These are phyloP conservation scores for Starmerella floris DNA, from an alignment of 805 yeast species.

Conservation along the genomic window DNA sequence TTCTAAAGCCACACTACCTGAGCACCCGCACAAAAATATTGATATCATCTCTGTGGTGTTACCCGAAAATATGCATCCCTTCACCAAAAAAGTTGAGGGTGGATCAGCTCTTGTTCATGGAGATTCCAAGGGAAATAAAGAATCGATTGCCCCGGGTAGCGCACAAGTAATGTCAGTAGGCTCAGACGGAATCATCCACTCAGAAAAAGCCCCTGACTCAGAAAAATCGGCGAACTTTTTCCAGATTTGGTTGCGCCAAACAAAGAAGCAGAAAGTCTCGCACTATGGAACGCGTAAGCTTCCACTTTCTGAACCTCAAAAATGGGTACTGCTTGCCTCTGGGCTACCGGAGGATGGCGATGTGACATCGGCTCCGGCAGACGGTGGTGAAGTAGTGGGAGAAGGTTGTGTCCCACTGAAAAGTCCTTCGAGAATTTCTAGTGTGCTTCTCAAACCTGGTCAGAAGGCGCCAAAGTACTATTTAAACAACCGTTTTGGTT, in stretches of 20 bases:
- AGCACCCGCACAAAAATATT: constrained; percentile 8
- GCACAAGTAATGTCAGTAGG: constrained; percentile 10
- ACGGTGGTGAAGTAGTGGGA: background rate
- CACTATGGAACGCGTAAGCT: background rate
- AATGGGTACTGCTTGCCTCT: constrained; percentile 2
- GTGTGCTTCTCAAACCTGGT: constrained; percentile 1
- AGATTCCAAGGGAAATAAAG: constrained; percentile 3
- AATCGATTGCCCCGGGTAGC: constrained; percentile 3
- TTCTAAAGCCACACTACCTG: background rate
- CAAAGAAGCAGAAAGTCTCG: background rate
- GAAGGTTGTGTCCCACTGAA: constrained; percentile 1
- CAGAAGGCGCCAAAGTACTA: background rate
- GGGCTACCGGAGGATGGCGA: constrained; percentile 2
- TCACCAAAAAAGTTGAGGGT: constrained; percentile 4
- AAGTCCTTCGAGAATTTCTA: constrained; percentile 4
- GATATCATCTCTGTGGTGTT: constrained; percentile 3
- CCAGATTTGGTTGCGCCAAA: constrained; percentile 10
- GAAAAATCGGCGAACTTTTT: constrained; percentile 4
- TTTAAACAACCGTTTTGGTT: constrained; percentile 3
- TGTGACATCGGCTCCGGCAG: background rate
- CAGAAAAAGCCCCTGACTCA: constrained; percentile 1
- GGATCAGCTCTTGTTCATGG: constrained; percentile 4
- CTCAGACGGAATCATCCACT: constrained; percentile 1
- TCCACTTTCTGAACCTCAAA: background rate
- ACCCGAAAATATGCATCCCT: constrained; percentile 1